These are phyloP conservation scores for Crithidia acanthocephali DNA, from an alignment of 208 protist genomes.

Conservation along the genomic window DNA sequence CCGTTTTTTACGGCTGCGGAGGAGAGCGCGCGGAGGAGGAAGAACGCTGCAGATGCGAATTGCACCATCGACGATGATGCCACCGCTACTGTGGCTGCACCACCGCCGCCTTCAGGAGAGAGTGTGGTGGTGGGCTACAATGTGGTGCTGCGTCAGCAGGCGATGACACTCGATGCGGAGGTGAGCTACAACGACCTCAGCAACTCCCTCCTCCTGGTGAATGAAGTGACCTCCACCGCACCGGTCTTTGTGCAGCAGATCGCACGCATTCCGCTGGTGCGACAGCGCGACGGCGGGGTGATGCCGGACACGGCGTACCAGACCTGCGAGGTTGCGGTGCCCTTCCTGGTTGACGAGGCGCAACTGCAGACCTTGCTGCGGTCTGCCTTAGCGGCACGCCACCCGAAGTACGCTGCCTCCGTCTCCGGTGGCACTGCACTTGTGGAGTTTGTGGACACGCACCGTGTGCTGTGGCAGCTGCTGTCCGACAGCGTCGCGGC, in stretches of 20 bases:
- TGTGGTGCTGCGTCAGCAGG: constrained; percentile 61
- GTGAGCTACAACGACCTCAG: constrained; percentile 64
- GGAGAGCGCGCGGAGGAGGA: background rate
- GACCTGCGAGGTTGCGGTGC: constrained; percentile 44
- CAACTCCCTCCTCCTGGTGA: constrained; percentile 70
- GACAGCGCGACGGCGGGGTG: constrained; percentile 36
- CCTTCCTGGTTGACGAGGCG: constrained; percentile 42
- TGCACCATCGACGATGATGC: background rate
- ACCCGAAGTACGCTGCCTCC: constrained; percentile 3
- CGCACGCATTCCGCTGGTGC: constrained; percentile 44
- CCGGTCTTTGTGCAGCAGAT: constrained; percentile 80
- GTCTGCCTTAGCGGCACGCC: constrained; percentile 18
- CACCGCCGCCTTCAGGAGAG: background rate
- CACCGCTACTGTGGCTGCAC: too few relatives aligned
- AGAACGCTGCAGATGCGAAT: background rate
- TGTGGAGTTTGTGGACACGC: constrained; percentile 19
- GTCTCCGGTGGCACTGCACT: background rate
- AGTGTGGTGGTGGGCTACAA: constrained; percentile 37
- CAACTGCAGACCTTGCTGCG: constrained; percentile 40
- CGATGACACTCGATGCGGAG: constrained; percentile 78
- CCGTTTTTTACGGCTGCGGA: background rate
- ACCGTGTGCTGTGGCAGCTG: constrained; percentile 11
- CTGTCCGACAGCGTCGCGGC: constrained; percentile 36
- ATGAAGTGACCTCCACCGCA: constrained; percentile 71
- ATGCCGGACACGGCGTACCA: constrained; percentile 24